Conservation (phyloP, 1,139 yeast genomes). For the Suhomyces panamericanus region DNA sequence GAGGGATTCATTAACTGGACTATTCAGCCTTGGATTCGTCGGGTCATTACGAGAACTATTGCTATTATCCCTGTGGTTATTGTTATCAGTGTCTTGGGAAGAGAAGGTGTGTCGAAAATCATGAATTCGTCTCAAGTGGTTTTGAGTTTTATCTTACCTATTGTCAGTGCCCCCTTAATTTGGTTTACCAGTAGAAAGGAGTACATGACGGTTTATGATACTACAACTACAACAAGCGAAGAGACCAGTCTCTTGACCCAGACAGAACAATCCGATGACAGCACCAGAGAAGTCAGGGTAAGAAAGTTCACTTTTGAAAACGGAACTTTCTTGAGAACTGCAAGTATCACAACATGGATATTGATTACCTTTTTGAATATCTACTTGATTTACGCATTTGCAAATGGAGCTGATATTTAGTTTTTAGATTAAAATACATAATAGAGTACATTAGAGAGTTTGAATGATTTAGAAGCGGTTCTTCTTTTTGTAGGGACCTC, state of each 20-base stretch:
- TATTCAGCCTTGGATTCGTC: constrained; percentile 72
- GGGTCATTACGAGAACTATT: constrained; percentile 67
- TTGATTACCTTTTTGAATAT: constrained; percentile 71
- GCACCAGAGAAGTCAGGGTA: constrained; percentile 11
- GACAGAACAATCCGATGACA: constrained; percentile 2
- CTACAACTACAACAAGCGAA: constrained; percentile 13
- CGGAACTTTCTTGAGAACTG: constrained; percentile 51
- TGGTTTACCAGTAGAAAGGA: constrained; percentile 67
- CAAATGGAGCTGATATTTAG: constrained; percentile 66
- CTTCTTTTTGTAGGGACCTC: constrained; percentile 45
- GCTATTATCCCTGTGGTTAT: constrained; percentile 72
- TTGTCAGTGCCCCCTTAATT: constrained; percentile 74
- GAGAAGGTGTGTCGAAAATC: constrained; percentile 60
- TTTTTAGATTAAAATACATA: constrained; percentile 9
- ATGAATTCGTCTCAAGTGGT: constrained; percentile 78
- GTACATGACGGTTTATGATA: constrained; percentile 55
- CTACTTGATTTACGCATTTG: constrained; percentile 67
- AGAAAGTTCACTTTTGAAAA: constrained; percentile 56
- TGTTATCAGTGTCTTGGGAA: constrained; percentile 63
- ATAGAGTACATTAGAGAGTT: constrained; percentile 9
- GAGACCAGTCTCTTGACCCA: constrained; percentile 13
- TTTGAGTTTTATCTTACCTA: constrained; percentile 68
- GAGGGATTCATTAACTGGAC: constrained; percentile 84
- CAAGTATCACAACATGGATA: constrained; percentile 67
- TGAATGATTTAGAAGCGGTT: constrained; percentile 18